Conservation (phyloP, 2,329 filamentous ascomycete species). For the Exophiala dermatitidis region DNA sequence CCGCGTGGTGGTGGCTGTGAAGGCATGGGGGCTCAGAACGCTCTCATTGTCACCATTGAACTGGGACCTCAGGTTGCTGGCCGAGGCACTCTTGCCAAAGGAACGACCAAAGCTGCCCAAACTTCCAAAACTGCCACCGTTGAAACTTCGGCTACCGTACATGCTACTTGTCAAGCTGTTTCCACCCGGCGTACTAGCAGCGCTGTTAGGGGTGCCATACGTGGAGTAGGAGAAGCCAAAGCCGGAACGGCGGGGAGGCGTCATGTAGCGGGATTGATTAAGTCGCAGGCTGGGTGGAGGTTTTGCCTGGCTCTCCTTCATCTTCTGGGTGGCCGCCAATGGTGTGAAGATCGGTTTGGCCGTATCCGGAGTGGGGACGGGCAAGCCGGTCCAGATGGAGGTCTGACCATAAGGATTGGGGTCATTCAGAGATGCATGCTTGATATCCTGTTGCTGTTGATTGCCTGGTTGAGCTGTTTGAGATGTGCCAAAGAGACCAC, state of each 20-base stretch:
- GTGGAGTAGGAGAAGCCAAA: conserved; percentile 92
- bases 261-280: conserved; percentile 73
- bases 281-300: conserved; percentile 25
- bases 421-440: conserved; percentile 74
- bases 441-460: conserved; percentile 47
- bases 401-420: conserved; percentile 85
- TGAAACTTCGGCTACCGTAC: conserved; percentile 29
- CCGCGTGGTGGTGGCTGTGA: conserved; percentile 61
- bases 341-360: conserved; percentile 90
- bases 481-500: conserved; percentile 47
- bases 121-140: conserved; percentile 58
- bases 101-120: conserved; percentile 57
- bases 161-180: conserved; percentile 35
- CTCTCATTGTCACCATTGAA: conserved; percentile 69
- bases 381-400: conserved; percentile 71
- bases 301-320: conserved; percentile 59
- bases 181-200: conserved; percentile 59
- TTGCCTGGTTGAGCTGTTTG: conserved; percentile 48
- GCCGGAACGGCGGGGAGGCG: conserved; percentile 70
- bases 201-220: conserved; percentile 72
- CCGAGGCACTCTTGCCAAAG: conserved; percentile 80
- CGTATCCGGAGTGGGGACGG: conserved; percentile 56
- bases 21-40: conserved; percentile 76
- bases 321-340: conserved; percentile 66
- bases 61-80: conserved; percentile 74